Evolutionary conservation across 805 yeast species (phyloP).

Genomic region (Sugiyamaella marilandica): DNA sequence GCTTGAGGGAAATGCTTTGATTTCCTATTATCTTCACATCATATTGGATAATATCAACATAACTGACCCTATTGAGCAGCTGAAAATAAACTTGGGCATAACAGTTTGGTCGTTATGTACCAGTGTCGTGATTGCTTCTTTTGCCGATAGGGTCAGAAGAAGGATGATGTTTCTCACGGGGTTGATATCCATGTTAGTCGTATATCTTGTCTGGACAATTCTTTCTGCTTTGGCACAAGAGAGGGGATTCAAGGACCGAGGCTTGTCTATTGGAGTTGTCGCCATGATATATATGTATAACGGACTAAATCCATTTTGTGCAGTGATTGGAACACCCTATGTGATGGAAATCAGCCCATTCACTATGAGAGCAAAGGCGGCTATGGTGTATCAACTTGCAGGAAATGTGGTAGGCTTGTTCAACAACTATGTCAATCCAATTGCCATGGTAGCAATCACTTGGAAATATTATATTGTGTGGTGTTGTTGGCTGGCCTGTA

Average conservation of each 20-base stretch:
- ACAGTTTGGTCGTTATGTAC: conserved; percentile 10
- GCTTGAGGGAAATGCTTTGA: conserved; percentile 17
- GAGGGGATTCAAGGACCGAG: conserved; percentile 38
- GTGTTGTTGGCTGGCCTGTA: conserved; percentile 25
- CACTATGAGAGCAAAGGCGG: conserved; percentile 40
- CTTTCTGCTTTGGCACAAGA: conserved; percentile 45
- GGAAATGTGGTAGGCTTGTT: conserved; percentile 23
- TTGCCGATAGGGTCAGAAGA: conserved; percentile 14
- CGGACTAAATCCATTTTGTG: conserved; percentile 16
- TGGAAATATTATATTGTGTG: conserved; percentile 44
- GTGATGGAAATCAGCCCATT: conserved; percentile 25
- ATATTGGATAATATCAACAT: conserved; percentile 53
- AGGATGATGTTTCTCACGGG: conserved; percentile 19
- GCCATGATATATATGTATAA: conserved; percentile 45
- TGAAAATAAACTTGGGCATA: conserved; percentile 19
- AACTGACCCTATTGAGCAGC: conserved; percentile 27
- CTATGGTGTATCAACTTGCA: conserved; percentile 30
- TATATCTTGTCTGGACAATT: conserved; percentile 38
- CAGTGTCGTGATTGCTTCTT: conserved; percentile 10
- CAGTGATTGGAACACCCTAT: conserved; percentile 19
- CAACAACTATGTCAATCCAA: conserved; percentile 35
- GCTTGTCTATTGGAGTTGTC: conserved; percentile 43
- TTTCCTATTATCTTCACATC: conserved; percentile 43
- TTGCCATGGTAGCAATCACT: conserved; percentile 39
- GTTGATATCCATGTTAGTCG: conserved; percentile 8